Evolutionary conservation across 495 filamentous ascomycete species (phyloP).

Genomic region (Annulohypoxylon stygium): DNA sequence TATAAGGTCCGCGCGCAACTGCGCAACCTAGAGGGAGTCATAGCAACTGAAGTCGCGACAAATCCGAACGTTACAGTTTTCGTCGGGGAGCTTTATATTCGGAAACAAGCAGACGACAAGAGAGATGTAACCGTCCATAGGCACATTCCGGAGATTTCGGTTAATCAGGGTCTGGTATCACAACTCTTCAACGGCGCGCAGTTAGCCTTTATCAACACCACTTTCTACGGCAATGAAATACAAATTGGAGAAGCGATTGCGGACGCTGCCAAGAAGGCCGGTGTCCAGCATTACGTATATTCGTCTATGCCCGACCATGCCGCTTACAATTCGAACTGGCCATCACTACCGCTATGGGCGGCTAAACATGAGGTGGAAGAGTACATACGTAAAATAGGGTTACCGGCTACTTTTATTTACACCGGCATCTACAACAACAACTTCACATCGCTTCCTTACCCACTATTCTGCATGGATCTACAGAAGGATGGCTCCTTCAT

Average conservation of each 20-base stretch:
- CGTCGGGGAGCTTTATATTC: conserved; percentile 81
- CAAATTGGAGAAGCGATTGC: conserved; percentile 87
- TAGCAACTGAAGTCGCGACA: conserved; percentile 82
- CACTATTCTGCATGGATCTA: conserved; percentile 93
- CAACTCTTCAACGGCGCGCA: conserved; percentile 85
- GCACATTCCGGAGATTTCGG: conserved; percentile 61
- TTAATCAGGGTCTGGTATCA: conserved; percentile 74
- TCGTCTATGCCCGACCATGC: conserved; percentile 97
- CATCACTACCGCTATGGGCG: conserved; percentile 88
- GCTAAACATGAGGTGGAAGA: conserved; percentile 92
- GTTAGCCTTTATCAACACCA: conserved; percentile 97
- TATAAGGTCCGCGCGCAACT: conserved; percentile 92
- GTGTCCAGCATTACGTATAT: conserved; percentile 92
- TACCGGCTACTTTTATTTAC: conserved; percentile 93
- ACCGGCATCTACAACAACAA: conserved; percentile 99
- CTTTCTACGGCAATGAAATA: conserved; percentile 96
- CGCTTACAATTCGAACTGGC: conserved; percentile 74
- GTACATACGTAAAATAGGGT: conserved; percentile 83
- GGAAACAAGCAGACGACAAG: conserved; percentile 62
- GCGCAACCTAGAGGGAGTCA: conserved; percentile 81
- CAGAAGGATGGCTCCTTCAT: conserved; percentile 85
- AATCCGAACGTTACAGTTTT: conserved; percentile 88
- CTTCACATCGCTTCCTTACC: conserved; percentile 93
- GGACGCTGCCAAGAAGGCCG: conserved; percentile 86
- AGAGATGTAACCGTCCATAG: conserved; percentile 59